Percentiles rank a stretch among this genome's conserved stretches.
Conservation (phyloP, 2,329 filamentous ascomycete genomes). For the Aureobasidium zeae region DNA sequence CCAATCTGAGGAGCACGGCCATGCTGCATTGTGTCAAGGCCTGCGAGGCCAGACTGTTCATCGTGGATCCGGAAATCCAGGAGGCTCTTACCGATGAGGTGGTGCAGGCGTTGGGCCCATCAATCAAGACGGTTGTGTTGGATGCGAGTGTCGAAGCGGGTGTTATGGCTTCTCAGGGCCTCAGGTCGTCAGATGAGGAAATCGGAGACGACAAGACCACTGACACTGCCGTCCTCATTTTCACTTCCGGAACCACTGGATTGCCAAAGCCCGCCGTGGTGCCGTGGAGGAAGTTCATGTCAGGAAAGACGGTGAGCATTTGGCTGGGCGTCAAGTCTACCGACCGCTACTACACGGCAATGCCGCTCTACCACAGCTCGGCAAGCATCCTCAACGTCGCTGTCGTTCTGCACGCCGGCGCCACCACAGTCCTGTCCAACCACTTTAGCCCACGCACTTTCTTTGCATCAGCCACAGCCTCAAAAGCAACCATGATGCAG, state of each 20-base stretch:
- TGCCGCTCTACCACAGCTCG: conserved; percentile 84
- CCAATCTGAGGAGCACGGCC: conserved; percentile 64
- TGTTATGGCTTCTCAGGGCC: conserved; percentile 23
- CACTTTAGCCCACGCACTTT: conserved; percentile 71
- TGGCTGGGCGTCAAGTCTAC: conserved; percentile 57
- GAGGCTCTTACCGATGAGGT: conserved; percentile 48
- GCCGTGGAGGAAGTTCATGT: conserved; percentile 27
- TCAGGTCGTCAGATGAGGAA: conserved; percentile 26
- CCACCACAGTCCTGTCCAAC: conserved; percentile 61
- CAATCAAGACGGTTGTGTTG: conserved; percentile 50
- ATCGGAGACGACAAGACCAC: conserved; percentile 23
- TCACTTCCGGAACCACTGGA: conserved; percentile 77
- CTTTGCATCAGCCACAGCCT: conserved; percentile 65
- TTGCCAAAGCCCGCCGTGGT: conserved; percentile 54
- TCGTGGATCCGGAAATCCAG: conserved; percentile 58
- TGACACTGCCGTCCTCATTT: conserved; percentile 66
- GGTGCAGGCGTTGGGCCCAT: conserved; percentile 34
- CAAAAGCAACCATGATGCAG: conserved; percentile 65
- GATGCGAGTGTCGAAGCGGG: conserved; percentile 49
- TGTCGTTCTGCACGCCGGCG: conserved; percentile 55
- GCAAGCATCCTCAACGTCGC: conserved; percentile 60
- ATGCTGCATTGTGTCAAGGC: conserved; percentile 65
- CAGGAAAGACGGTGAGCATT: conserved; percentile 21
- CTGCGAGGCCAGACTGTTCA: conserved; percentile 55
- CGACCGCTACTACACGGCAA: conserved; percentile 69